phyloP scores from a whole-genome alignment of 2,329 filamentous ascomycete species.

The Mycosphaerelloides madeirae region DNA sequence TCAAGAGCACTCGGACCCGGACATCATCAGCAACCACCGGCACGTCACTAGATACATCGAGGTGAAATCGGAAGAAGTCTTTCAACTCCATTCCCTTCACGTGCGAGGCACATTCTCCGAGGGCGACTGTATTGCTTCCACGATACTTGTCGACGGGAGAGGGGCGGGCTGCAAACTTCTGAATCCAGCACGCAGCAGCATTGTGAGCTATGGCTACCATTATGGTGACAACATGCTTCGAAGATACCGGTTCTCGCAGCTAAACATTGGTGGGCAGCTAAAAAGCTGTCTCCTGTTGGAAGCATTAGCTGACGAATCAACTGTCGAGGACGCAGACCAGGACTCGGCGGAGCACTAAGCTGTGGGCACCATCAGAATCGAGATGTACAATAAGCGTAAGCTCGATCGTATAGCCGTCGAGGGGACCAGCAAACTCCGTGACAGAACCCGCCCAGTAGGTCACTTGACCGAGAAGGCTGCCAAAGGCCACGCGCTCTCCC shows the following conservation, averaged over 20 bases:
- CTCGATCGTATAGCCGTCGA: neutral
- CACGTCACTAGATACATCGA: slow-evolving; percentile 23
- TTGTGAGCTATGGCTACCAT: neutral
- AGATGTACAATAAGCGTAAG: slow-evolving; percentile 1
- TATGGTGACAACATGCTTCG: neutral
- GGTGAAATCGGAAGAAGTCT: slow-evolving; percentile 14
- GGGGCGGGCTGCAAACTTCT: neutral
- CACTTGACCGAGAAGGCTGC: slow-evolving; percentile 18
- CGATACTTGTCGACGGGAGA: slow-evolving; percentile 15
- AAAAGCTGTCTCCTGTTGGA: too few species aligned
- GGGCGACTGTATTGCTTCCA: slow-evolving; percentile 14
- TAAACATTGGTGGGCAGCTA: slow-evolving; percentile 8
- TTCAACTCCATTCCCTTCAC: slow-evolving; percentile 13
- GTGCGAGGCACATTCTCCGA: neutral
- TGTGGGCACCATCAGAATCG: slow-evolving; percentile 13
- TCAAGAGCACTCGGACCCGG: neutral
- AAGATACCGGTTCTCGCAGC: slow-evolving; percentile 1
- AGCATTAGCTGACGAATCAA: neutral
- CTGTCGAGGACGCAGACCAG: neutral
- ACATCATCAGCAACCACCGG: neutral
- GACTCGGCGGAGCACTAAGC: neutral
- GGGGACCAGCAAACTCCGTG: too few species aligned
- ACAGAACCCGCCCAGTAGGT: neutral
- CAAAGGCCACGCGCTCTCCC: slow-evolving; percentile 20
- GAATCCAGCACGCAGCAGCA: neutral